These are phyloP conservation scores for Ceratocystiopsis minuta DNA, from an alignment of 2,329 filamentous ascomycete species.

Conservation along the genomic window DNA sequence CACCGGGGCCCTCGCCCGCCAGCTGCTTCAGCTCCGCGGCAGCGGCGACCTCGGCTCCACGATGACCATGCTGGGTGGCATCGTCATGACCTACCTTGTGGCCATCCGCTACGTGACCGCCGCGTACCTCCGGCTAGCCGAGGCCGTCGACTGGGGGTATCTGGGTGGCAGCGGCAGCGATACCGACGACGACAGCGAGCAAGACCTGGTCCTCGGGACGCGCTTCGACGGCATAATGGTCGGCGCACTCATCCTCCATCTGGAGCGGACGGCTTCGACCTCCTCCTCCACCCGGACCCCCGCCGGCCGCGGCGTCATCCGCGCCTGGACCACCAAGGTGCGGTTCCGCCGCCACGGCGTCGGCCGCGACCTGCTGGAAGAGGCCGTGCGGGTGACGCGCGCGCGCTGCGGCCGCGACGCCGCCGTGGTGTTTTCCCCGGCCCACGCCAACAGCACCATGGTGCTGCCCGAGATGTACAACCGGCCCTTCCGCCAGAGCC, in stretches of 20 bases:
- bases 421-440: slow-evolving; percentile 51
- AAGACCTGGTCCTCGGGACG: slow-evolving; percentile 45
- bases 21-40: slow-evolving; percentile 13
- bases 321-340: slow-evolving; percentile 64
- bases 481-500: slow-evolving; percentile 36
- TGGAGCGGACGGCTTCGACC: slow-evolving; percentile 17
- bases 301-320: slow-evolving; percentile 52
- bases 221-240: slow-evolving; percentile 52
- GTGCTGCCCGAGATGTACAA: slow-evolving; percentile 48
- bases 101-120: slow-evolving; percentile 40
- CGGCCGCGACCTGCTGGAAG: slow-evolving; percentile 53
- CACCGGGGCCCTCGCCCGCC: slow-evolving; percentile 26
- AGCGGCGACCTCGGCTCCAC: slow-evolving; percentile 33
- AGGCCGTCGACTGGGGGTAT: slow-evolving; percentile 44
- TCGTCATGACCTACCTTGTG: slow-evolving; percentile 45
- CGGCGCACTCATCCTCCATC: slow-evolving; percentile 50
- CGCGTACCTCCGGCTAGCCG: slow-evolving; percentile 45
- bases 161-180: slow-evolving; percentile 15
- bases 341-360: slow-evolving; percentile 54
- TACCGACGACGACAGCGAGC: slow-evolving; percentile 13
- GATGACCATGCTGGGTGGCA: slow-evolving; percentile 38
- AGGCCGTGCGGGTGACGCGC: slow-evolving; percentile 49
- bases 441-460: slow-evolving; percentile 58
- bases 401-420: slow-evolving; percentile 50
- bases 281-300: slow-evolving; percentile 21